Percentiles rank a stretch among this genome's conserved stretches.
These are phyloP conservation scores for Chionographis japonica DNA, from an alignment of 106 monocot species.

Conservation along the genomic window DNA sequence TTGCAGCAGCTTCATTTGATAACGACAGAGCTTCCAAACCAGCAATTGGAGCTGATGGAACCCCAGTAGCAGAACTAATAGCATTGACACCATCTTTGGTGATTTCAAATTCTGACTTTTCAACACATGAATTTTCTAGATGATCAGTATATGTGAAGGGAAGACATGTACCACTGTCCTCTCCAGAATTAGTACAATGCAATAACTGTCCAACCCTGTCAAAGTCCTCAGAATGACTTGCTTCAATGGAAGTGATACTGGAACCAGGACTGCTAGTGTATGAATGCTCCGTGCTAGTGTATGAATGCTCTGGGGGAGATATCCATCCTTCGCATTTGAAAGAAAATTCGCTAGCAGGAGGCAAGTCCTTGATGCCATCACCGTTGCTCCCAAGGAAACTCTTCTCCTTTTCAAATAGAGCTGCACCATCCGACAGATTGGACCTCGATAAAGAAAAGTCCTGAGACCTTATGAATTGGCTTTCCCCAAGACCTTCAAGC, in stretches of 20 bases:
- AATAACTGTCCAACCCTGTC: conserved; percentile 16
- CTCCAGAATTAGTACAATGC: conserved; percentile 5
- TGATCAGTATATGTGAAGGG: conserved; percentile 2
- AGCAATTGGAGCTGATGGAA: conserved; percentile 10
- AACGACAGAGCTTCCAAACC: conserved; percentile 16
- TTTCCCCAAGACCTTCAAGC: conserved; percentile 89
- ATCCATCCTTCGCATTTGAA: conserved; percentile 78
- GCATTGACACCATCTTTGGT: conserved; percentile 4
- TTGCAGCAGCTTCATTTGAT: conserved; percentile 15
- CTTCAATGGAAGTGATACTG: conserved; percentile 25
- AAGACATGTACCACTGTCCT: conserved; percentile 1
- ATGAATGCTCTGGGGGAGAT: conserved; percentile 69
- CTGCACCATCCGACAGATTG: conserved; percentile 34
- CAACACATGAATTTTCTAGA: conserved; percentile 9
- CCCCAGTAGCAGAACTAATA: conserved; percentile 6
- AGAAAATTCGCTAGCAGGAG: conserved; percentile 9
- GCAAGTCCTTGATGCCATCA: conserved; percentile 14
- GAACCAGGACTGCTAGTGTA: conserved; percentile 68
- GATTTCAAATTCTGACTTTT: conserved; percentile 10
- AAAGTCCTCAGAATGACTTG: conserved; percentile 21
- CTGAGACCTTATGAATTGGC: conserved; percentile 58
- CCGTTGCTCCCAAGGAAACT: conserved; percentile 21
- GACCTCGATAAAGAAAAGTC: conserved; percentile 48
- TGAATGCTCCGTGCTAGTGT: conserved; percentile 52
- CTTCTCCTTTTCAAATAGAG: conserved; percentile 29